Evolutionary conservation across 2,329 filamentous ascomycete genomes (phyloP), one percentile per base, ranked within the genome.

Genomic region (Ceratocystis colombiana): DNA sequence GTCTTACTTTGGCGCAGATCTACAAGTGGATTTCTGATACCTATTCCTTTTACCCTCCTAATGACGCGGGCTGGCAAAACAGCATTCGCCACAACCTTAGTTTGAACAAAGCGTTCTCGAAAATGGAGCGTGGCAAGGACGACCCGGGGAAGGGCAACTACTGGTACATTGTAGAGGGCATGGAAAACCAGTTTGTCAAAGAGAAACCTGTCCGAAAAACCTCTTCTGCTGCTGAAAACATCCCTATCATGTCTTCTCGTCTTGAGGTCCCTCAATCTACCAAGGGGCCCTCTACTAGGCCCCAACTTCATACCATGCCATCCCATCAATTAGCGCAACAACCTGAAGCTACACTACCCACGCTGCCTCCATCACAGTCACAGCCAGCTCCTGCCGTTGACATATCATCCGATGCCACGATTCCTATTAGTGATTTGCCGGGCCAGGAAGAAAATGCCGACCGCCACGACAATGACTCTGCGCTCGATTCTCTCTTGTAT

Each of bases 11-110:
- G 20, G 86, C 91, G 30, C 91, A 96, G 75, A 99, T 99, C 71
- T 99, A 97, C 82, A 96, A 96, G 74, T 99, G 94, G 93, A 97
- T 99, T 72, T 95, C 90, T n/a, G 90, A 95, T 74, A 92, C 88
- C 20, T 97, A 89, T 74, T 86, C 84, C 4, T 96, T 93, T 76
- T 99, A 97, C 78, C 87, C 84, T 71, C 83, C 85, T 55, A 84
- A 87, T 66, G 91, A 96, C 72, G 86, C 89, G 10, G 93, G 94
- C 69, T 99, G 94, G 94, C 93, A 97, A 76, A 99, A 99, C 76
- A 97, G 94, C 78, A 99, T 99, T 74, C 88, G 94, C 44, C 94
- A 99, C 76, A 99, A 99, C 71, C 84, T 99, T 44, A 96, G 92
- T 73, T 80, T 99, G 57, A 96, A 96, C 80, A 97, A 97, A 77